Base-by-base conservation (phyloP, 2,329 filamentous ascomycete species). In the Coleophoma eucalyptorum region DNA sequence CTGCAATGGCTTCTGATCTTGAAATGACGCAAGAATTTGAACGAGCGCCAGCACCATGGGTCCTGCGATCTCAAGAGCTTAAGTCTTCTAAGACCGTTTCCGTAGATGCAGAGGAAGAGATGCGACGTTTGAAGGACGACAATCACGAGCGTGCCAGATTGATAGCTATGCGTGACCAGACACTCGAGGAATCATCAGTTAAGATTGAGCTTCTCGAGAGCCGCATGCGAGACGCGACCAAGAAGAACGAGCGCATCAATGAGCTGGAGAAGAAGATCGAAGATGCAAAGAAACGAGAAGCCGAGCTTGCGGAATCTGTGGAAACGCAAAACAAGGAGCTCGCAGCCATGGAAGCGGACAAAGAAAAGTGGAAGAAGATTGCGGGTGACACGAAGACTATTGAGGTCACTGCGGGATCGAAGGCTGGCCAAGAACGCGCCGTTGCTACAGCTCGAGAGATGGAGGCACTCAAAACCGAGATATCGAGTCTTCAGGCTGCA, bases 191-290 rank as follows among this genome's bases (percentile, higher is more conserved):
- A 52, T 80, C 89, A 20, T 81, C 86, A n/a, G 87, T 97, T 59
- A 92, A 94, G 68, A 96, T 97, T 59, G 93, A 97, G 69, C 89
- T 94, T 38, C 83, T 97, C 35, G 89, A 96, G 67, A 89, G 89
- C 7, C 80, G 90, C 51, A 92, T 94, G 85, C 84, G 86, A 51
- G 91, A 95, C 63, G 89, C 89, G 5, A 83, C 84, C 57, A 84
- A 87, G 65, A 92, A 93, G 69, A 83, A 88, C 13, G 81, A 84
- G 46, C 79, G 78, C 48, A 88, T 90, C 58, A 74, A 75, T 18
- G 81, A 83, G 49, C 75, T 90, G 12, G 86, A 90, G 66, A 70
- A 70, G 33, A 72, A 77, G 59, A 74, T 88, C 20, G 76, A 77
- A 45, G 71, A 76, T 16, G 74, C 79, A 21, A 75, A 77, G 55